These are phyloP conservation scores for Purshia tridentata DNA, from an alignment of 306 rosid species.

Conservation along the genomic window DNA sequence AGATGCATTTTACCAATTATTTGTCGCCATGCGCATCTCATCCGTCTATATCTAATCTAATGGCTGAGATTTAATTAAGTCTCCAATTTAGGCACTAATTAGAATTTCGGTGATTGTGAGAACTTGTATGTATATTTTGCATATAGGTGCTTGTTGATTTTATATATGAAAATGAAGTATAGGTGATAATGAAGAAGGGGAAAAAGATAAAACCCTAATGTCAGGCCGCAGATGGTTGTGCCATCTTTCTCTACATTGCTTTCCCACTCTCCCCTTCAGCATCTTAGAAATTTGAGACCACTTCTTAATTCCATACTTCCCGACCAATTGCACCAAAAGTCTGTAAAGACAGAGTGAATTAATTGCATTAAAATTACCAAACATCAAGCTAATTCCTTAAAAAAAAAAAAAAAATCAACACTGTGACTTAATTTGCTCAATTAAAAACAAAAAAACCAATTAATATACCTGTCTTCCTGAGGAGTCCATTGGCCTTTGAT, in stretches of 20 bases:
- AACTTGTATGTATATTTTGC: background rate
- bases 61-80: too few species aligned
- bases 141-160: background rate
- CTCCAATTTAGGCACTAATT: too few species aligned
- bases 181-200: conserved; percentile 1
- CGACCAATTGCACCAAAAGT: conserved; percentile 42
- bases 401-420: background rate
- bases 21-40: too few species aligned
- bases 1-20: too few species aligned
- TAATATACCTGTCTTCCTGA: conserved; percentile 57
- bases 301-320: conserved; percentile 44
- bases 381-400: background rate
- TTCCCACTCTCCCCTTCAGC: conserved; percentile 55
- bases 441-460: background rate
- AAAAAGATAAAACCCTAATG: conserved; percentile 48
- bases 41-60: too few species aligned
- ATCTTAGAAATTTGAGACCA: conserved; percentile 62
- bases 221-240: conserved; percentile 72
- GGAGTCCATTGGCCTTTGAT: conserved; percentile 73
- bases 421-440: background rate
- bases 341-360: conserved; percentile 34
- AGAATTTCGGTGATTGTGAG: too few species aligned
- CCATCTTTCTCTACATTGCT: conserved; percentile 87
- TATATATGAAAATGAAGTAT: conserved; percentile 6
- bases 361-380: background rate